Conservation (phyloP, 148 eudicot genomes). For the Heliamphora exappendiculata region DNA sequence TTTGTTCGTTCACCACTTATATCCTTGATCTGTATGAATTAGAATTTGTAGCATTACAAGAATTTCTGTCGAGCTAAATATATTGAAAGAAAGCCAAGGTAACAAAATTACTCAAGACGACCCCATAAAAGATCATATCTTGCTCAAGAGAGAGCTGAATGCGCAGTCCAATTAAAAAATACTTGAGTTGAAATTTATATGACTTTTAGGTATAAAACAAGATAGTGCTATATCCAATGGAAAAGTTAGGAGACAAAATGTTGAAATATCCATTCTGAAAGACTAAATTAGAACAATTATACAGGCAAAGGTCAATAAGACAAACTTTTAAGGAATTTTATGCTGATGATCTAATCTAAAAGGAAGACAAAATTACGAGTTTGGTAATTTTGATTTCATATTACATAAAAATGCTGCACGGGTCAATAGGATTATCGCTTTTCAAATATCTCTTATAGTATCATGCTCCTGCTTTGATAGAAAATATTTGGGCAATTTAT, state of each 20-base stretch:
- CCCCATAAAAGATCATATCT: background rate
- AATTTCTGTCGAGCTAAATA: background rate
- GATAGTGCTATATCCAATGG: background rate
- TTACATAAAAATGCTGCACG: background rate
- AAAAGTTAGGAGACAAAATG: background rate
- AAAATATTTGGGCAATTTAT: background rate
- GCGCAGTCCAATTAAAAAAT: background rate
- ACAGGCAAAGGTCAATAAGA: background rate
- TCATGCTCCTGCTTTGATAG: background rate
- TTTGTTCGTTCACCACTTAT: constrained; percentile 19
- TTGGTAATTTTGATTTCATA: background rate
- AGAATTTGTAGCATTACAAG: background rate
- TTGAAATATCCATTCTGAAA: background rate
- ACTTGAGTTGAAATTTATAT: background rate
- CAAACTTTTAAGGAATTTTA: background rate
- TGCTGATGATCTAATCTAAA: background rate
- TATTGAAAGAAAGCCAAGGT: background rate
- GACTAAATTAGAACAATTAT: background rate
- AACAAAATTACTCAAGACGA: background rate
- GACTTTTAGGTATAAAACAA: background rate
- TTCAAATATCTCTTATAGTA: background rate
- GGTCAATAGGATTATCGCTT: background rate
- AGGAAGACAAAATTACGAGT: background rate
- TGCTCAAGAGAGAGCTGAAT: background rate
- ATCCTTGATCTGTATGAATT: constrained; percentile 18